Evolutionary conservation across 495 filamentous ascomycete genomes (phyloP).

Genomic region (Neurospora sp.): DNA sequence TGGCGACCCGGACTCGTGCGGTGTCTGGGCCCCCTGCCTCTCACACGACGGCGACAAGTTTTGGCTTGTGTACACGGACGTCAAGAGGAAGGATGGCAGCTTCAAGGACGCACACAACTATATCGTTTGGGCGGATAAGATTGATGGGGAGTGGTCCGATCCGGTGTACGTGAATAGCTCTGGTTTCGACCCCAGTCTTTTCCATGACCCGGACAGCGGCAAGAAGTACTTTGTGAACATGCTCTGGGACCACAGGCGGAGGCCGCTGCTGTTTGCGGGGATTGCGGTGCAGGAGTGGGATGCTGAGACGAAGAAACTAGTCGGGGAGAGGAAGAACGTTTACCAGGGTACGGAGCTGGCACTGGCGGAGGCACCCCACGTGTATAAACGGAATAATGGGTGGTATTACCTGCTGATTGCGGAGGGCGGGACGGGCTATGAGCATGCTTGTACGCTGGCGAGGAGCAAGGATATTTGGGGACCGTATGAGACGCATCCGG

Average conservation of each 20-base stretch:
- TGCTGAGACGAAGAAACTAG: slow-evolving; percentile 28
- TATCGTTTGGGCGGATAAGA: slow-evolving; percentile 35
- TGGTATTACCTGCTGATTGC: slow-evolving; percentile 62
- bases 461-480: slow-evolving; percentile 46
- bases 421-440: slow-evolving; percentile 52
- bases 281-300: slow-evolving; percentile 44
- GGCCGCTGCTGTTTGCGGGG: slow-evolving; percentile 34
- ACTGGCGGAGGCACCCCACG: slow-evolving; percentile 52
- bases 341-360: slow-evolving; percentile 44
- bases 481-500: slow-evolving; percentile 46
- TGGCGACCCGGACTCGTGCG: slow-evolving; percentile 45
- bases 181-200: slow-evolving; percentile 49
- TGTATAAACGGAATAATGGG: slow-evolving; percentile 52
- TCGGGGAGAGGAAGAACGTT: slow-evolving; percentile 40
- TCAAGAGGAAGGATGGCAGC: slow-evolving; percentile 46
- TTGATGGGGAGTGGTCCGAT: slow-evolving; percentile 47
- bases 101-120: slow-evolving; percentile 49
- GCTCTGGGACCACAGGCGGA: slow-evolving; percentile 40
- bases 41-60: slow-evolving; percentile 48
- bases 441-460: slow-evolving; percentile 44
- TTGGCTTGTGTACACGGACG: slow-evolving; percentile 46
- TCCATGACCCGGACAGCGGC: slow-evolving; percentile 44
- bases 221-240: slow-evolving; percentile 48
- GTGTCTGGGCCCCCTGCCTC: slow-evolving; percentile 54
- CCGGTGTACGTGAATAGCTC: slow-evolving; percentile 43